Percentiles rank a stretch among this genome's conserved stretches.
Evolutionary conservation across 371 early-diverging fungal genomes (phyloP).

Genomic region (Rhizomucor miehei): DNA sequence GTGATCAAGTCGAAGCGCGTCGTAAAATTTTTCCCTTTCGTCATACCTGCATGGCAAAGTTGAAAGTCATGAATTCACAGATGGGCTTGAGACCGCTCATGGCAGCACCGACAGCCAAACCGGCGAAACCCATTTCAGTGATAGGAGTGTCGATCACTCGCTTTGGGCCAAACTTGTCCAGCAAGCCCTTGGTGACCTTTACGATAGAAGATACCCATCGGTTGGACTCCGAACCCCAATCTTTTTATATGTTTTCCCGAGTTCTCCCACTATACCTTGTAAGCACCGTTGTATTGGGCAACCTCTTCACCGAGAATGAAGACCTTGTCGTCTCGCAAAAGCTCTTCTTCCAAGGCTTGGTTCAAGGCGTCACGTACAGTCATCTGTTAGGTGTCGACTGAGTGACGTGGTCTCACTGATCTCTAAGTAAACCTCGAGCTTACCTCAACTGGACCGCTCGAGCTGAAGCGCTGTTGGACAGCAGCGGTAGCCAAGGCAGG

Average conservation of each 20-base stretch:
- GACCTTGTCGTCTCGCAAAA: conserved; percentile 88
- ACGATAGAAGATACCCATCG: conserved; percentile 1
- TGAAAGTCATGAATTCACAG: conserved; percentile 99
- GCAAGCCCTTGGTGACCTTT: conserved; percentile 95
- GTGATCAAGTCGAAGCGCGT: background rate
- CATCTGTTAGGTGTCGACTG: conserved; percentile 54
- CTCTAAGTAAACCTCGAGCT: conserved; percentile 1
- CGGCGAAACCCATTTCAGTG: conserved; percentile 99
- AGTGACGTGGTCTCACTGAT: background rate
- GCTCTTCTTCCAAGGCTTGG: conserved; percentile 98
- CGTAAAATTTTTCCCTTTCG: conserved; percentile 2
- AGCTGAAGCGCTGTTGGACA: conserved; percentile 43
- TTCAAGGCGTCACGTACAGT: conserved; percentile 99
- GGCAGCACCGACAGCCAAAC: conserved; percentile 97
- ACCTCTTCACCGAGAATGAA: conserved; percentile 99
- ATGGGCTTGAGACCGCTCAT: conserved; percentile 96
- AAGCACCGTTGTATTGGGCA: conserved; percentile 98
- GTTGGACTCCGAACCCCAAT: conserved; percentile 31
- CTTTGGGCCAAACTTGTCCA: conserved; percentile 97
- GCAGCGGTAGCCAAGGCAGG: conserved; percentile 31
- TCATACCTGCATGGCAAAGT: conserved; percentile 98
- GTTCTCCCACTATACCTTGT: conserved; percentile 79
- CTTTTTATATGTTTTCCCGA: conserved; percentile 45
- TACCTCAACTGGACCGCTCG: conserved; percentile 37
- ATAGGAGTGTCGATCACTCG: conserved; percentile 99